These are phyloP conservation scores for Penicillium sp. DNA, from an alignment of 2,329 filamentous ascomycete genomes.

Conservation along the genomic window DNA sequence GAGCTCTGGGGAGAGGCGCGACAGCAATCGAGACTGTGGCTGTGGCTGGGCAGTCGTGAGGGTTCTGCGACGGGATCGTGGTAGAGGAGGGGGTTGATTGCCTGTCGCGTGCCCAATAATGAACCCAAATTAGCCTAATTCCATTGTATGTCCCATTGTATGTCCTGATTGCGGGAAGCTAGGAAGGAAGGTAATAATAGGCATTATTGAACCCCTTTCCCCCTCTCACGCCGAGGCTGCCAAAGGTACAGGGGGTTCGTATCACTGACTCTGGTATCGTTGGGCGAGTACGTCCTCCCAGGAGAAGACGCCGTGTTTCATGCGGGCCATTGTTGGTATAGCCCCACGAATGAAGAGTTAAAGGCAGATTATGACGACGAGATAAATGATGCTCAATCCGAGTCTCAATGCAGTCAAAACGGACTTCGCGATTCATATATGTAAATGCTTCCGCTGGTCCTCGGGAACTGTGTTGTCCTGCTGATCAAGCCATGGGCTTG, in stretches of 20 bases:
- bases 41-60: constrained; percentile 19
- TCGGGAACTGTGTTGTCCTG: constrained; percentile 2
- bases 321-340: constrained; percentile 30
- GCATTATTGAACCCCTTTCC: not conserved
- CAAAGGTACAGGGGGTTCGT: not conserved
- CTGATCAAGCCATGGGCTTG: constrained; percentile 12
- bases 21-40: constrained; percentile 28
- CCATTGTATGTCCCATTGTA: not conserved
- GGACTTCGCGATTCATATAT: not conserved
- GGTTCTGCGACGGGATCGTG: constrained; percentile 11
- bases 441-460: not conserved
- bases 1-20: constrained; percentile 36
- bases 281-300: constrained; percentile 44
- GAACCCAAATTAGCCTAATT: not conserved
- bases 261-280: constrained; percentile 39
- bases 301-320: constrained; percentile 39
- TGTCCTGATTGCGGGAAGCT: not conserved
- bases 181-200: not conserved
- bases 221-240: not conserved
- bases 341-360: not conserved
- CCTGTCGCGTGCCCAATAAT: constrained; percentile 15
- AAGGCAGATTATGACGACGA: not conserved
- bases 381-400: not conserved
- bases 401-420: not conserved
- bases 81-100: constrained; percentile 31